Evolutionary conservation across 441 rosid genomes (phyloP), one percentile per base, ranked within the genome.

Genomic region (Cnidoscolus chayamansa): DNA sequence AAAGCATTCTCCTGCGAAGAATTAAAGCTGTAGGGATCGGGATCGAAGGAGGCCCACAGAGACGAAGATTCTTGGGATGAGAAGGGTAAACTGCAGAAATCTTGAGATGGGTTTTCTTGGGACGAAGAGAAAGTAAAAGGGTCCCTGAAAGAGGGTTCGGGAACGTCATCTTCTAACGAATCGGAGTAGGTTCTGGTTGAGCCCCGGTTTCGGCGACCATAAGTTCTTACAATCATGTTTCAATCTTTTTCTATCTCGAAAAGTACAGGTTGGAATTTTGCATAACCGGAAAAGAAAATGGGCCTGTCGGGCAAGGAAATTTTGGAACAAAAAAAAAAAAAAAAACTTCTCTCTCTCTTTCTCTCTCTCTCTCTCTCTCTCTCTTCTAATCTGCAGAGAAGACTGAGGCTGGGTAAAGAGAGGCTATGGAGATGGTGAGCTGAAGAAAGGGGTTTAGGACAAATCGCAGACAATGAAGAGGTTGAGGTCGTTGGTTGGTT

Each of bases 201-300:
- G 40, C 84, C 85, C 61, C 90, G 81, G 75, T 76, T 90, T 68
- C 97, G 97, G 77, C 97, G 95, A 73, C 97, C 97, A 89, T 94
- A 94, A 1, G 93, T 94, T 74, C 97, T 84, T 65, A 87, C 97
- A 56, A 89, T 89, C 98, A 90, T 92, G 78, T 40, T 77, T 47
- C n/a, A 49, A 40, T 16, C 25, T 25, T 25, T 16, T 17, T 25
- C 49, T n/a, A 45, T n/a, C 65, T 57, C 57, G 58, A 64, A 45
- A 30, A 49, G 30, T 8, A 15, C n/a, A 31, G 17, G 17, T 7
- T 48, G 56, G 65, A 7, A 40, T 25, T 70, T 65, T 58, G 45
- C 45, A 40, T 40, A 3, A 40, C 45, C 6, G 45, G 45, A 40
- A 6, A 40, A 3, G 45, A 5, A 40, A 0, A 40, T 5, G 45